Evolutionary conservation across 306 rosid species (phyloP), one percentile per base, ranked within the genome.

Genomic region (Senna tora): DNA sequence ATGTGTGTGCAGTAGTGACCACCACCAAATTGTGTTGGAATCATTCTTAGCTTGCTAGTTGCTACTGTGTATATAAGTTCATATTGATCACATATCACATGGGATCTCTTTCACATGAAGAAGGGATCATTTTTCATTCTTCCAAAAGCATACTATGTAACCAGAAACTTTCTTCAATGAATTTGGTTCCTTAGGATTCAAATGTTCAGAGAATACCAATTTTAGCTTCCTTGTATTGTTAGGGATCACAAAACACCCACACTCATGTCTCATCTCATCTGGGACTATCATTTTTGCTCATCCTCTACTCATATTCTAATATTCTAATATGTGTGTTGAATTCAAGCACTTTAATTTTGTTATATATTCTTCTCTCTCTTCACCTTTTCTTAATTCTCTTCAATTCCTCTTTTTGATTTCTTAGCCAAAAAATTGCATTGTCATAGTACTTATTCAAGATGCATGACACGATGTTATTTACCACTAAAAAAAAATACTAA

Each of bases 31-130:
- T 57, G 25, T 55, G 54, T 67, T 54, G 52, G 38, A 50, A 75
- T 78, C 77, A 86, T 88, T 78, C 83, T 83, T 87, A 74, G 30
- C 86, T 76, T 89, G 81, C 87, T 61, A 47, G 15, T 76, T 25
- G 1, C 30, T 25, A 1, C 8, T 10, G 6, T 41, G n/a, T n/a
- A n/a, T n/a, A 8, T 41, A 78, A 65, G 71, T 82, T 83, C 73
- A 67, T 82, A 72, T 83, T 25, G 30, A 25, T 25, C 30, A 25
- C 30, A 25, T 1, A 25, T 83, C 88, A 83, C 77, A 46, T 55
- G 52, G 55, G n/a, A 49, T 47, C 47, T 52, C 53, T 50, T 83
- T 72, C 47, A 45, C 53, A 59, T 56, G 33, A 65, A 74, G 70
- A 75, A 76, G 73, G 74, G 74, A 81, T 76, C 83, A 67, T 81